Evolutionary conservation across 225 moss, liverwort and hornwort species (phyloP), one percentile per base, ranked within the genome.

Genomic region (Neckera pumila): DNA sequence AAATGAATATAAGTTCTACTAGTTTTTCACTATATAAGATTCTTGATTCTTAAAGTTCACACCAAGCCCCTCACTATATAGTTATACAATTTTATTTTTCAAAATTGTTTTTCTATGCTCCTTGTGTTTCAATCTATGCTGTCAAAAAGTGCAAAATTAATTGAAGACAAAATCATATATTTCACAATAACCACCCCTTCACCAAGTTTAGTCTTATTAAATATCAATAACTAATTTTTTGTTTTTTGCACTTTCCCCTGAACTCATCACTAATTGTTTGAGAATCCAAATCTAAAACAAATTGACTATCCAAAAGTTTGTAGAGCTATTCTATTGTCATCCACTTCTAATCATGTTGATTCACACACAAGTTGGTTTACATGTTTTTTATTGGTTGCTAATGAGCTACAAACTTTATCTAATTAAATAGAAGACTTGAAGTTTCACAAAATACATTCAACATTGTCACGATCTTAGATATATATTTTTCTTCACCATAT

Each of bases 331-430:
- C 0, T 70, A 14, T 70, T 70, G 25, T 38, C 14, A 8, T 13
- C 23, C 4, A 42, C 5, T 71, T 40, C 70, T 0, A 25, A 40
- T 70, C 14, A 3, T 3, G 14, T 0, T 7, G 0, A 40, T 70
- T 25, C 40, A 70, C 0, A 14, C 3, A 12, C 6, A 9, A 14
- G 5, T 40, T 25, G 14, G 5, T 40, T 14, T 70, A 70, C 1
- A 0, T 70, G 15, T 70, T 70, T 40, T 4, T 14, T 1, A 0
- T 14, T 70, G 14, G 25, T 13, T 40, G 4, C 7, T 3, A 70
- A 70, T 25, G 8, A 25, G 4, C 14, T 3, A 2, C 14, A 14
- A 70, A 70, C 25, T 40, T 25, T 40, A 70, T 40, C 14, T 3
- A 25, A 40, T 40, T 70, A 5, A 25, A 40, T 67, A 67, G 38